Evolutionary conservation across 257 asterid species (phyloP), one percentile per base, ranked within the genome.

Genomic region (Solanum ahanhuiri): DNA sequence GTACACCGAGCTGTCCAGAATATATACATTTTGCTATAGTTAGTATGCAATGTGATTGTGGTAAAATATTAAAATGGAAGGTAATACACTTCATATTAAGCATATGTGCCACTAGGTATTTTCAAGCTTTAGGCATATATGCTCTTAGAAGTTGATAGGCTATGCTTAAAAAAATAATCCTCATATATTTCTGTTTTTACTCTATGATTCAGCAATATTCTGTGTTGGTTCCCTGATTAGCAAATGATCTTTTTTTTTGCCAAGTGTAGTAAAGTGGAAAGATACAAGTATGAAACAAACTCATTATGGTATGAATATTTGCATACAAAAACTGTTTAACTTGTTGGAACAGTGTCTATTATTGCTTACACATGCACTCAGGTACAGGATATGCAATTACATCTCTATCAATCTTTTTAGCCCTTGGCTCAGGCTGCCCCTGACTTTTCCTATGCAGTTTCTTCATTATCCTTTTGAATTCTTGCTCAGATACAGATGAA

Each of bases 351-450:
- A 81, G 84, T 45, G 84, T 45, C 20, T 17, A 81, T 81, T 51
- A 81, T 81, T 30, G 84, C 3, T 33, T 93, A 83, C 95, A 93
- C 95, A 93, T 91, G 28, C 96, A 93, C 72, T 93, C 95, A 28
- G 96, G 96, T 86, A 92, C 93, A 4, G 96, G 96, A 83, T 89
- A 93, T 33, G 95, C 96, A 87, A 93, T 87, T 4, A 92, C 95
- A 90, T 93, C 95, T 86, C 93, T 90, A 54, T 92, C 93, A 41
- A 85, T 69, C 83, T 88, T 92, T 82, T 89, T 89, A 73, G 85
- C 86, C 90, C 95, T 92, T 25, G 34, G 45, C 79, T 87, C 88
- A 3, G 94, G 94, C 23, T 92, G 90, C n/a, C 95, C 96, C 86
- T 84, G 89, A 0, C 93, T 91, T 82, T 91, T 85, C 72, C 85